These are phyloP conservation scores for Schizopora paradoxa DNA, from an alignment of 1,284 basidiomycete genomes.

Conservation along the genomic window DNA sequence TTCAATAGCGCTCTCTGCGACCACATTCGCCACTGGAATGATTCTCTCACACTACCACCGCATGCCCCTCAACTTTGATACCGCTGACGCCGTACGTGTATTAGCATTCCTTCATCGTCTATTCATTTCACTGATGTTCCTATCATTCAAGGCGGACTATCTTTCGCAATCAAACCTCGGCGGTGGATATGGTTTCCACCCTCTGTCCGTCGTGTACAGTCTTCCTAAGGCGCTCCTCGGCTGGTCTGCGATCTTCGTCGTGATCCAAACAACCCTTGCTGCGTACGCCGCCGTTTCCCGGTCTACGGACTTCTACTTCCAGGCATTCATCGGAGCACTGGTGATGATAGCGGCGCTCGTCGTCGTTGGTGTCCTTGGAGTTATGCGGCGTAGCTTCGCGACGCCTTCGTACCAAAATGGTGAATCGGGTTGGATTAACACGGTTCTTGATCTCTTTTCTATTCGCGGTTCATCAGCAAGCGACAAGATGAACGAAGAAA, in stretches of 20 bases:
- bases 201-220: conserved; percentile 14
- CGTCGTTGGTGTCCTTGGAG: no score
- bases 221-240: conserved; percentile 15
- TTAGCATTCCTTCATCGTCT: background rate
- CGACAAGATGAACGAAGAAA: no score
- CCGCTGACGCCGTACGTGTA: conserved; percentile 9
- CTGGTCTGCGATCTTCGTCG: conserved; percentile 12
- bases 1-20: conserved; percentile 11
- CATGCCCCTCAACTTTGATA: conserved; percentile 7
- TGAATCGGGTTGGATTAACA: no score
- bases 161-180: background rate
- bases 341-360: no score
- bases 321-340: no score
- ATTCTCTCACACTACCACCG: conserved; percentile 7
- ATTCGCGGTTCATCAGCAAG: no score
- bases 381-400: no score
- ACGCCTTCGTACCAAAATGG: no score
- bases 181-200: conserved; percentile 12
- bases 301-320: no score
- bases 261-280: conserved; percentile 8
- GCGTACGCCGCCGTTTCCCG: background rate
- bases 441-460: no score
- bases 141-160: conserved; percentile 6
- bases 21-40: conserved; percentile 8
- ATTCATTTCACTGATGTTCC: background rate